A percentile compares a stretch with the other conserved stretches of the same genome.
Evolutionary conservation across 208 protist genomes (phyloP).

Genomic region (Wallacemonas sp.): DNA sequence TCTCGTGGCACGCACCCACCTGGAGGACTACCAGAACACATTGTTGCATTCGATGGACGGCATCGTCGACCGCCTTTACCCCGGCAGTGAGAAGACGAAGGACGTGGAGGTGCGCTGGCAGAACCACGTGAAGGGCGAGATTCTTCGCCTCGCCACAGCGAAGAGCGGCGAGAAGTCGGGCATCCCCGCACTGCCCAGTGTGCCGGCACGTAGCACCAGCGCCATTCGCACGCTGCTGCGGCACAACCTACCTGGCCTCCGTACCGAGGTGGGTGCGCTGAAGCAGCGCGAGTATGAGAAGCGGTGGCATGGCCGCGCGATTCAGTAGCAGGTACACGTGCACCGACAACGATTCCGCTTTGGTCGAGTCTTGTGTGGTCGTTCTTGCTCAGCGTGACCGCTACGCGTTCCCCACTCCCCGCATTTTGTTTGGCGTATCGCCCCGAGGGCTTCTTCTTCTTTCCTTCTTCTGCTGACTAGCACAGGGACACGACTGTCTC

Average conservation of each 20-base stretch:
- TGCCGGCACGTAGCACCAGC: conserved; percentile 29
- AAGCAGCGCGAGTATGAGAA: conserved; percentile 22
- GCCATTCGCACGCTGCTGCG: conserved; percentile 28
- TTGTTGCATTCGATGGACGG: conserved; percentile 33
- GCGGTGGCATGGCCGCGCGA: conserved; percentile 1
- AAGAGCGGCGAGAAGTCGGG: conserved; percentile 16
- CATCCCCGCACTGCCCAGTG: conserved; percentile 36
- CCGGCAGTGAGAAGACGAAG: conserved; percentile 32
- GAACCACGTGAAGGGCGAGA: conserved; percentile 50
- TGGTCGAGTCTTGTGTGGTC: neutral
- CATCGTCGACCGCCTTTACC: conserved; percentile 41
- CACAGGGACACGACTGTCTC: too few species aligned
- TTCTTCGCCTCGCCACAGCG: conserved; percentile 23
- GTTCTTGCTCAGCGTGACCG: neutral
- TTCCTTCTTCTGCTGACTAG: too few species aligned
- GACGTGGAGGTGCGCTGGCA: conserved; percentile 58
- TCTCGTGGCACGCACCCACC: conserved; percentile 1
- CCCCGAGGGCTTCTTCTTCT: too few species aligned
- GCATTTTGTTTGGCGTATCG: too few species aligned
- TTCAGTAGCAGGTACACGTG: too few species aligned
- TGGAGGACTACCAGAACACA: conserved; percentile 24
- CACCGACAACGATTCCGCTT: neutral
- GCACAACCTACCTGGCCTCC: conserved; percentile 44
- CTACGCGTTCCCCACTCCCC: too few species aligned
- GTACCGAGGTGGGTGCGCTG: conserved; percentile 35